Evolutionary conservation across 495 filamentous ascomycete species (phyloP).

Genomic region (Mytilinidion resinicola): DNA sequence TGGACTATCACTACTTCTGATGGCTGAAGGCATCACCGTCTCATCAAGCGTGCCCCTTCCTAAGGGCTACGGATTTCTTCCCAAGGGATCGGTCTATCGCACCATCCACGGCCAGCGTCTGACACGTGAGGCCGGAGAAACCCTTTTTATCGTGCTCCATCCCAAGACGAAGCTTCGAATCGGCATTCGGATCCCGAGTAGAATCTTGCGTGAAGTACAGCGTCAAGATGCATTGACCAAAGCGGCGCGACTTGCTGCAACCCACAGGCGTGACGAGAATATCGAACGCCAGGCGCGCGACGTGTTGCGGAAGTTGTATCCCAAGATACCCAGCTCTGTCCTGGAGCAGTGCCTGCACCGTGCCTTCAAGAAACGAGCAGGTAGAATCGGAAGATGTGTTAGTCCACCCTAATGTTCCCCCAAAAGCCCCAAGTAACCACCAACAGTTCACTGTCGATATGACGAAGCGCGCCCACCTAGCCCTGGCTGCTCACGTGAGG

Average conservation of each 20-base stretch:
- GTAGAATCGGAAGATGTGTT: conserved; percentile 42
- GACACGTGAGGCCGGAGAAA: conserved; percentile 39
- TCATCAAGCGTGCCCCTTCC: conserved; percentile 9
- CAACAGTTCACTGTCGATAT: conserved; percentile 22
- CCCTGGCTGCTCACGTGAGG: conserved; percentile 49
- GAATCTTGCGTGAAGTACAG: conserved; percentile 39
- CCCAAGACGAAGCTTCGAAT: conserved; percentile 30
- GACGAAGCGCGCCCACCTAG: conserved; percentile 38
- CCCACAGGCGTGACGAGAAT: conserved; percentile 38
- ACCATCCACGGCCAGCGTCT: conserved; percentile 45
- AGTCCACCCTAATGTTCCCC: too few species aligned
- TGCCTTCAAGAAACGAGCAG: conserved; percentile 46
- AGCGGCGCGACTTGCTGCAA: conserved; percentile 7
- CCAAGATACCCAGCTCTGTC: conserved; percentile 39
- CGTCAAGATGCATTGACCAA: conserved; percentile 32
- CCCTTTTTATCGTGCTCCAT: conserved; percentile 40
- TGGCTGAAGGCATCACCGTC: conserved; percentile 14
- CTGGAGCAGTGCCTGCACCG: conserved; percentile 40
- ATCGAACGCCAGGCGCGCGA: conserved; percentile 35
- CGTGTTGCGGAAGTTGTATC: conserved; percentile 38
- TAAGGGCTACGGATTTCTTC: conserved; percentile 43
- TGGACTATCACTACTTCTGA: not conserved
- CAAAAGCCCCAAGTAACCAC: too few species aligned
- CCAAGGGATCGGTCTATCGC: conserved; percentile 47
- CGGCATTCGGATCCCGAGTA: conserved; percentile 45